These are phyloP conservation scores for Encephalitozoon hellem DNA, from an alignment of 371 early-diverging fungal species.

Conservation along the genomic window DNA sequence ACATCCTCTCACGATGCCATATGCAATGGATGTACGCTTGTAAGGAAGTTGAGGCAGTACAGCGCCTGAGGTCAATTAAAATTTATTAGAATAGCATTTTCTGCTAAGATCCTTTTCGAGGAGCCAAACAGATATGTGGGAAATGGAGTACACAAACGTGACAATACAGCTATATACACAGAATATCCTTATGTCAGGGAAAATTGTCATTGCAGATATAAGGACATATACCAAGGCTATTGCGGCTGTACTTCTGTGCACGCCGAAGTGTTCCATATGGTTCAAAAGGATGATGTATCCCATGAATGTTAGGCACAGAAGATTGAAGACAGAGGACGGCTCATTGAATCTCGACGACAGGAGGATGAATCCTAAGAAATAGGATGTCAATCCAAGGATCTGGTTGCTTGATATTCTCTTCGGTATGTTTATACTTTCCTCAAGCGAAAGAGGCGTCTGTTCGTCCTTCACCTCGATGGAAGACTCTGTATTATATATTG, in stretches of 20 bases:
- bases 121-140: not conserved
- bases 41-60: conserved; percentile 3
- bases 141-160: not conserved
- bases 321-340: conserved; percentile 29
- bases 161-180: conserved; percentile 1
- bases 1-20: conserved; percentile 26
- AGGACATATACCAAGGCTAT: not conserved
- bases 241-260: not conserved
- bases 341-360: conserved; percentile 32
- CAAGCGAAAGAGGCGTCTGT: conserved; percentile 17
- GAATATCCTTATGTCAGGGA: not conserved
- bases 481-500: conserved; percentile 5
- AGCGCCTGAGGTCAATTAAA: not conserved
- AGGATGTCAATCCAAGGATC: conserved; percentile 8
- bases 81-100: not conserved
- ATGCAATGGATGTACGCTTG: conserved; percentile 36
- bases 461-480: not conserved
- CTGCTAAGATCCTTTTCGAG: not conserved
- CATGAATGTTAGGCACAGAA: conserved; percentile 19
- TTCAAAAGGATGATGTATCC: conserved; percentile 7
- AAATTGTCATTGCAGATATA: not conserved
- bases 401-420: conserved; percentile 7
- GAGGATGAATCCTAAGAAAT: conserved; percentile 24
- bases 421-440: conserved; percentile 35
- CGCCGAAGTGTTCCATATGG: not conserved